A percentile compares a stretch with the other conserved stretches of the same genome.
phyloP scores from a whole-genome alignment of 83 land plant species.

The Picea abies region DNA sequence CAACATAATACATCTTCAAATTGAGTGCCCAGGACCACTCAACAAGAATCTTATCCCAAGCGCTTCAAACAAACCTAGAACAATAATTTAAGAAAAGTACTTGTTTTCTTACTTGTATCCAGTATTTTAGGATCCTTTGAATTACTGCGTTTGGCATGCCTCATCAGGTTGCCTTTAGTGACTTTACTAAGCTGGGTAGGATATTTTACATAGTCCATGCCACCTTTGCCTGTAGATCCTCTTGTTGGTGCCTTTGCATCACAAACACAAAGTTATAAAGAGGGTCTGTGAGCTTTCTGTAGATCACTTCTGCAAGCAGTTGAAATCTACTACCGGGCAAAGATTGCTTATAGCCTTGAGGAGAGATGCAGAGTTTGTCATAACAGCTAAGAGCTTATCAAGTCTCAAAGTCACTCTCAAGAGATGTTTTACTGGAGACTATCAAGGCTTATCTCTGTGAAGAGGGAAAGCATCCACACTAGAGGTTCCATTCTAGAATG shows the following conservation, averaged over 20 bases:
- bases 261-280: too few relatives aligned
- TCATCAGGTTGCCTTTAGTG: constrained; percentile 78
- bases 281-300: constrained; percentile 65
- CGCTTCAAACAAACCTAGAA: too few relatives aligned
- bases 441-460: constrained; percentile 63
- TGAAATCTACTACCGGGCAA: constrained; percentile 72
- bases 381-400: constrained; percentile 80
- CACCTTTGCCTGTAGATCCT: constrained; percentile 43
- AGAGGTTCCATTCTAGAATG: constrained; percentile 61
- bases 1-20: too few relatives aligned
- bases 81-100: too few relatives aligned
- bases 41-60: too few relatives aligned
- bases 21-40: too few relatives aligned
- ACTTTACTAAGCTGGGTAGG: constrained; percentile 81
- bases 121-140: constrained; percentile 82
- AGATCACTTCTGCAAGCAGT: constrained; percentile 74
- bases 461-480: constrained; percentile 60
- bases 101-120: constrained; percentile 28
- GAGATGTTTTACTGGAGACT: constrained; percentile 84
- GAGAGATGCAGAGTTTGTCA: constrained; percentile 78
- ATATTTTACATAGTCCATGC: constrained; percentile 86
- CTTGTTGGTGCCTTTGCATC: constrained; percentile 42
- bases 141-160: constrained; percentile 92
- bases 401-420: constrained; percentile 59
- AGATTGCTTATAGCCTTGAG: constrained; percentile 78